Evolutionary conservation across 2,329 filamentous ascomycete species (phyloP).

Genomic region (Dothiorella sarmentorum): DNA sequence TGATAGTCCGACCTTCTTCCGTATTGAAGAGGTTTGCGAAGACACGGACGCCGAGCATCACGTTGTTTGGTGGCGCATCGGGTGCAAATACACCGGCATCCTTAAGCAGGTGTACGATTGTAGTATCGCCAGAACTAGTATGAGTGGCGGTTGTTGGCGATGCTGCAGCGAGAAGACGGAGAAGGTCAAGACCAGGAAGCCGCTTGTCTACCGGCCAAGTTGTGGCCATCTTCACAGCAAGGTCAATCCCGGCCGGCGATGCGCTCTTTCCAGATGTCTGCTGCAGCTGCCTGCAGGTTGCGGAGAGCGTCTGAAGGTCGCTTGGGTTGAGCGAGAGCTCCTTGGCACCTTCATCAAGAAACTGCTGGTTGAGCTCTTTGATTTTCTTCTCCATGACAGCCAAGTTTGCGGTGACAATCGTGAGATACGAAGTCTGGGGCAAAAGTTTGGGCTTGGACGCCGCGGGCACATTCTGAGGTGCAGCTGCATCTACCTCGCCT

Average conservation of each 20-base stretch:
- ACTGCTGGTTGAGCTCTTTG: slow-evolving; percentile 67
- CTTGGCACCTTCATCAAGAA: slow-evolving; percentile 69
- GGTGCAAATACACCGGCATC: slow-evolving; percentile 55
- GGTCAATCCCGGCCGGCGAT: slow-evolving; percentile 51
- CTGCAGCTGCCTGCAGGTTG: slow-evolving; percentile 63
- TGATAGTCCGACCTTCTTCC: slow-evolving; percentile 60
- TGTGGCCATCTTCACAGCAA: slow-evolving; percentile 69
- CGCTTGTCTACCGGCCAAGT: slow-evolving; percentile 78
- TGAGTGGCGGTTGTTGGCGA: slow-evolving; percentile 63
- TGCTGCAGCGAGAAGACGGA: slow-evolving; percentile 75
- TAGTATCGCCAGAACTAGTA: slow-evolving; percentile 50
- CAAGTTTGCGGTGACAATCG: slow-evolving; percentile 69
- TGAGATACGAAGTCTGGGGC: slow-evolving; percentile 76
- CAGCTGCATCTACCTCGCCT: slow-evolving; percentile 53
- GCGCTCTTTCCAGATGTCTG: slow-evolving; percentile 30
- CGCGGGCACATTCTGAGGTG: slow-evolving; percentile 32
- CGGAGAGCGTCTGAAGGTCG: slow-evolving; percentile 62
- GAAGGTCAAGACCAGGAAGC: slow-evolving; percentile 78
- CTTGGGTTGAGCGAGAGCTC: slow-evolving; percentile 69
- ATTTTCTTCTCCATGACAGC: slow-evolving; percentile 73
- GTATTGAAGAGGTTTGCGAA: slow-evolving; percentile 83
- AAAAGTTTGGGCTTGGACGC: slow-evolving; percentile 56
- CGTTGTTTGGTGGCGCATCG: slow-evolving; percentile 68
- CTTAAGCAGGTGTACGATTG: slow-evolving; percentile 60
- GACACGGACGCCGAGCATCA: slow-evolving; percentile 80